Conservation (phyloP, 306 rosid species). For the Chamaecrista fasciculata region DNA sequence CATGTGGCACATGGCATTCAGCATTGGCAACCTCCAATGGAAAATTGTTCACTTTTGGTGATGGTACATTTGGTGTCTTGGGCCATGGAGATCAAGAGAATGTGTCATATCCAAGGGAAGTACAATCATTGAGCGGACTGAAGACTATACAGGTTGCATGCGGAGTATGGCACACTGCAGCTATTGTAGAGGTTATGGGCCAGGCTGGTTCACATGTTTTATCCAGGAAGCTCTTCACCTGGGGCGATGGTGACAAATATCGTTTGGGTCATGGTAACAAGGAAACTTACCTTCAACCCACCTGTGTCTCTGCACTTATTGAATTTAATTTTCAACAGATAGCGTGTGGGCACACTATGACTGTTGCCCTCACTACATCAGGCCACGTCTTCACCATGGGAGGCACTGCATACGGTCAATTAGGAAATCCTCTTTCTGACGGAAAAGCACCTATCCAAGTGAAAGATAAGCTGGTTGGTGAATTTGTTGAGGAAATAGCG, state of each 20-base stretch:
- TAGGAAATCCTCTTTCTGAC: constrained; percentile 78
- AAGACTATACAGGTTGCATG: constrained; percentile 81
- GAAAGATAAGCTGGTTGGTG: constrained; percentile 79
- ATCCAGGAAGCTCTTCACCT: constrained; percentile 72
- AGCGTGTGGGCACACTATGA: constrained; percentile 84
- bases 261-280: constrained; percentile 86
- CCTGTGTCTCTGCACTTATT: constrained; percentile 76
- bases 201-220: constrained; percentile 45
- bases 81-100: constrained; percentile 88
- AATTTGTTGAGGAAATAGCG: constrained; percentile 83
- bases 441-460: constrained; percentile 79
- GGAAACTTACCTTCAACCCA: constrained; percentile 79
- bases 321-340: constrained; percentile 83
- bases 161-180: constrained; percentile 98
- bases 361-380: constrained; percentile 79
- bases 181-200: constrained; percentile 76
- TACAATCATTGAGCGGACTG: constrained; percentile 64
- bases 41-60: constrained; percentile 87
- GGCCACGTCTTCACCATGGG: constrained; percentile 98
- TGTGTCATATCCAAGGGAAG: constrained; percentile 71
- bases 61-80: constrained; percentile 86
- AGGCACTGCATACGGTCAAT: constrained; percentile 65
- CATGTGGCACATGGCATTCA: constrained; percentile 96
- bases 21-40: constrained; percentile 76
- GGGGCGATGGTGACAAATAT: constrained; percentile 96